Conservation (phyloP, 1,284 basidiomycete genomes). For the Irpex rosettiformis region DNA sequence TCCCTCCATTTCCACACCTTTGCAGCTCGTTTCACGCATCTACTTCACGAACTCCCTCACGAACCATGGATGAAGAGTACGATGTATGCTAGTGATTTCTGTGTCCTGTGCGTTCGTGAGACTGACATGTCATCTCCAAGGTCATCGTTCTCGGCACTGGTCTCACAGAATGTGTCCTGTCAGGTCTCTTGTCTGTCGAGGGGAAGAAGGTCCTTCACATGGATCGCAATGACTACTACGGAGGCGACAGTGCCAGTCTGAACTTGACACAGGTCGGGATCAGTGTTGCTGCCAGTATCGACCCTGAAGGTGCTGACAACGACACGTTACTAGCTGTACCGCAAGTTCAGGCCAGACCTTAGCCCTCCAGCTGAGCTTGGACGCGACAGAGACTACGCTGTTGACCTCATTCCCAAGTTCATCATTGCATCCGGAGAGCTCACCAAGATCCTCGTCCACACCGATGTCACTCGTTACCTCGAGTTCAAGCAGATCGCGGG, state of each 20-base stretch:
- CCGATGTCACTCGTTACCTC: conserved; percentile 97
- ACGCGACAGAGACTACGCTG: conserved; percentile 92
- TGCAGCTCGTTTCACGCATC: background rate
- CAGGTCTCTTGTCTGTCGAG: conserved; percentile 94
- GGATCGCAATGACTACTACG: conserved; percentile 99
- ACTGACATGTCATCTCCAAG: conserved; percentile 35
- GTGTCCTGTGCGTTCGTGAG: conserved; percentile 1
- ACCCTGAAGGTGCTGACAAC: background rate
- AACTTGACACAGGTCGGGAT: conserved; percentile 89
- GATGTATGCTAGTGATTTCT: conserved; percentile 51
- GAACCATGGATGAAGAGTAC: conserved; percentile 85
- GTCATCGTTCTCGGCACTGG: conserved; percentile 95
- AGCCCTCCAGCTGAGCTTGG: conserved; percentile 76
- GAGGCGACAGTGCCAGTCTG: conserved; percentile 95
- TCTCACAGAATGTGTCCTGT: conserved; percentile 97
- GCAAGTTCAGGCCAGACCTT: conserved; percentile 87
- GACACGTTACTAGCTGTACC: conserved; percentile 70
- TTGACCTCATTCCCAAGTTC: conserved; percentile 95
- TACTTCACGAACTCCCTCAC: conserved; percentile 8
- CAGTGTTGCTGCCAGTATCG: background rate
- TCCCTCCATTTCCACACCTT: conserved; percentile 1
- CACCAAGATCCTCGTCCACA: conserved; percentile 98
- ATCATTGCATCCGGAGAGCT: conserved; percentile 99
- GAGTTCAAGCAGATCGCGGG: conserved; percentile 99
- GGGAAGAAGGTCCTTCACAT: conserved; percentile 99